phyloP scores from a whole-genome alignment of 108 stramenopile species.

The Chaetoceros muelleri region DNA sequence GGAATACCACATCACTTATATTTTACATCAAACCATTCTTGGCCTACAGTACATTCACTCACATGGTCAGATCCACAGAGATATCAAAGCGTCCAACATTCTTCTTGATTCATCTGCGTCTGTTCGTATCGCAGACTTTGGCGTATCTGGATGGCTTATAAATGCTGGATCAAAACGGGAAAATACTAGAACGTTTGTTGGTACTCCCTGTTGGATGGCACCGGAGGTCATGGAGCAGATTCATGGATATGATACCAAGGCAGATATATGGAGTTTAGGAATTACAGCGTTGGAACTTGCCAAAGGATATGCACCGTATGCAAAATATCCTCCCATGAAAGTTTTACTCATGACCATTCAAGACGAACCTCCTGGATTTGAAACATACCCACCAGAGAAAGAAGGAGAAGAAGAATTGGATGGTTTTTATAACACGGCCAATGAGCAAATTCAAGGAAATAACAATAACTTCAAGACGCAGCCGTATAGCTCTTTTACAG shows the following conservation, averaged over 20 bases:
- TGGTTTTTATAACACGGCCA: neutral
- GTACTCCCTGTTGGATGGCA: conserved; percentile 89
- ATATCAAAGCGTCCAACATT: conserved; percentile 92
- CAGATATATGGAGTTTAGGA: conserved; percentile 97
- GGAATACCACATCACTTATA: conserved; percentile 75
- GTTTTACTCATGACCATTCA: conserved; percentile 92
- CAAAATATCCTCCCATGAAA: conserved; percentile 93
- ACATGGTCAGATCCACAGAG: conserved; percentile 92
- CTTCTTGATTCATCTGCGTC: conserved; percentile 53
- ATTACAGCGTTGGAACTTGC: conserved; percentile 98
- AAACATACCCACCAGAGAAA: conserved; percentile 77
- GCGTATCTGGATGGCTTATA: conserved; percentile 83
- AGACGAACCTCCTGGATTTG: conserved; percentile 86
- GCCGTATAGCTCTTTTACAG: too few relatives aligned
- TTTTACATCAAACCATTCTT: conserved; percentile 79
- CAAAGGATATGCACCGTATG: conserved; percentile 97
- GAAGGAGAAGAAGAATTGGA: conserved; percentile 11
- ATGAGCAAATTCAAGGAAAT: conserved; percentile 11
- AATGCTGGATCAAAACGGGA: conserved; percentile 57
- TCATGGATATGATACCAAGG: conserved; percentile 93
- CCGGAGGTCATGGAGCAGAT: conserved; percentile 97
- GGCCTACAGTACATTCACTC: conserved; percentile 93
- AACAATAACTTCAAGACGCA: conserved; percentile 15
- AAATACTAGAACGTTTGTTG: conserved; percentile 85
- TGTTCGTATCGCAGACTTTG: conserved; percentile 94